Percentiles rank a stretch among this genome's conserved stretches.
Conservation (phyloP, 2,329 filamentous ascomycete genomes). For the Bipolaris bicolor region DNA sequence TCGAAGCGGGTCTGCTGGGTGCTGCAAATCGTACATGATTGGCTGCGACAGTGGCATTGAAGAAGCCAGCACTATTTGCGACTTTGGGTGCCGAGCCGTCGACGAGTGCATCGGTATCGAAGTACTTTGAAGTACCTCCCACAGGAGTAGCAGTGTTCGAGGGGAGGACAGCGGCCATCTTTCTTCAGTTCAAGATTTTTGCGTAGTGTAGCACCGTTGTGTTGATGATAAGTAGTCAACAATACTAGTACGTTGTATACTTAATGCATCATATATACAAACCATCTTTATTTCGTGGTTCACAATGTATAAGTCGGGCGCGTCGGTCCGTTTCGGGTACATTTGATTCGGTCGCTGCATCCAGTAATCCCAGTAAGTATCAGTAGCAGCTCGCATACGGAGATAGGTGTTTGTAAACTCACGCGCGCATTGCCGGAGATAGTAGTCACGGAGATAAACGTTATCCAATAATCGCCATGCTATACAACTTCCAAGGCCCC, state of each 20-base stretch:
- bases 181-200: background rate
- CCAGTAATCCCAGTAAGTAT: background rate
- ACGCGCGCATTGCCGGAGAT: background rate
- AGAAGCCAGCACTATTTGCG: conserved; percentile 4
- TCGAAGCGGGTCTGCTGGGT: background rate
- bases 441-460: background rate
- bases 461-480: background rate
- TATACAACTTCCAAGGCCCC: background rate
- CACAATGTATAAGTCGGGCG: background rate
- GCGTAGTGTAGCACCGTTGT: background rate
- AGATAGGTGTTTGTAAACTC: background rate
- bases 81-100: conserved; percentile 1
- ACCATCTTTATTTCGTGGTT: background rate
- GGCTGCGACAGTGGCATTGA: conserved; percentile 1
- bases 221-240: background rate
- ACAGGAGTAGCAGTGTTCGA: background rate
- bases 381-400: background rate
- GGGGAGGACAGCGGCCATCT: background rate
- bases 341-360: background rate
- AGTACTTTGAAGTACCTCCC: conserved; percentile 3
- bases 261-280: background rate
- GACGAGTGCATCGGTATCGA: background rate
- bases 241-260: background rate
- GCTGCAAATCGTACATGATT: background rate
- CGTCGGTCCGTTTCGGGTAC: conserved; percentile 3